Base-by-base conservation (phyloP, 768 basidiomycete genomes). In the Cystofilobasidium macerans region DNA sequence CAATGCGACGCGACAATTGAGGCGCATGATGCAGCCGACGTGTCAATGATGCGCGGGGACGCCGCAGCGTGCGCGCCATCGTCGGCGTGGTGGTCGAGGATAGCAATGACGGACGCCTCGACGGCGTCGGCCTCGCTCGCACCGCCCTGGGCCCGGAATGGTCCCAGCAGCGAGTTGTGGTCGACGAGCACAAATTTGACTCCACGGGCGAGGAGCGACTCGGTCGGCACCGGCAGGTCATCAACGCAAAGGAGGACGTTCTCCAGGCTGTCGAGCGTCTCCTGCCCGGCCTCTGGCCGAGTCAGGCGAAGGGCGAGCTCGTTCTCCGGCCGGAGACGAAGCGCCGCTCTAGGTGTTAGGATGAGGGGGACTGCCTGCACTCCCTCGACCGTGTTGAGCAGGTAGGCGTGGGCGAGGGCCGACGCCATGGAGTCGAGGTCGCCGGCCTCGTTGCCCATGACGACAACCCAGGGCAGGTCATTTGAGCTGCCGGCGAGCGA, bases 391-490 rank as follows among this genome's bases (percentile, higher is more conserved):
- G 82, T 78, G 14, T 85, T 82, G 35, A 83, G 78, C 51, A 89
- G 79, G 83, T 86, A 89, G 0, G 92, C 84, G 77, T 83, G 92
- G 3, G 84, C 87, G 61, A 98, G 82, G 3, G 92, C 83, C 66
- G 87, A 88, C 0, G 89, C 92, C 24, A 94, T 74, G 6, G 85
- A 85, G 77, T 99, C 95, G 38, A 98, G 83, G 76, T 99, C 94
- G 72, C 93, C 93, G 18, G 94, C 90, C 76, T 98, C 94, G 75
- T 99, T 99, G 0, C 94, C 93, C 85, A 92, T 88, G 0, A 85
- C 86, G 7, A 95, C 80, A 0, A 83, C 86, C 93, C 92, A 98
- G 56, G 84, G 82, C 8, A 74, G 70, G 26, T 0, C 78, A 81
- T 26, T 30, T 45, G 80, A 79, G 0, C 78, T 78, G 1, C 76